Evolutionary conservation across 352 stramenopile species (phyloP).

Genomic region (Phytophthora fragariaefolia): DNA sequence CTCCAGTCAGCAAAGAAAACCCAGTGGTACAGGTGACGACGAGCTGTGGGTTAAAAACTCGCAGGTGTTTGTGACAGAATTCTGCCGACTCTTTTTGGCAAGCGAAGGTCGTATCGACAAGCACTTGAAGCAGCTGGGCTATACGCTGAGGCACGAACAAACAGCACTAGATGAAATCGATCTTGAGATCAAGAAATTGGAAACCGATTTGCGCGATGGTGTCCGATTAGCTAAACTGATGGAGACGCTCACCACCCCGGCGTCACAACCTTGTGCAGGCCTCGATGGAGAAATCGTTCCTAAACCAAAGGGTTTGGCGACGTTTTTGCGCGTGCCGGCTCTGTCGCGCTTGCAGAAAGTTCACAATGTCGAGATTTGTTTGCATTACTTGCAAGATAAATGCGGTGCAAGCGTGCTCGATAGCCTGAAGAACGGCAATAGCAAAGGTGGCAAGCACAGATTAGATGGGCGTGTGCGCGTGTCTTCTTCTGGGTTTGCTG

Average conservation of each 20-base stretch:
- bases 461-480: slow-evolving; percentile 36
- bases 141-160: slow-evolving; percentile 92
- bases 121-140: slow-evolving; percentile 90
- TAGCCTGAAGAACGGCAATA: slow-evolving; percentile 48
- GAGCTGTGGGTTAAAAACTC: slow-evolving; percentile 91
- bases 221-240: slow-evolving; percentile 93
- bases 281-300: slow-evolving; percentile 4
- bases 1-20: slow-evolving; percentile 7
- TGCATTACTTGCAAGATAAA: slow-evolving; percentile 84
- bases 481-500: slow-evolving; percentile 54
- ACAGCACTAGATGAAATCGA: slow-evolving; percentile 95
- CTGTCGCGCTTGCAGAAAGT: slow-evolving; percentile 96
- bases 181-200: slow-evolving; percentile 92
- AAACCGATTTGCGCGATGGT: slow-evolving; percentile 96
- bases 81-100: slow-evolving; percentile 94
- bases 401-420: slow-evolving; percentile 65
- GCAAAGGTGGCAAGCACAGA: slow-evolving; percentile 9
- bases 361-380: slow-evolving; percentile 95
- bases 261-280: slow-evolving; percentile 1
- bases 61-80: slow-evolving; percentile 89
- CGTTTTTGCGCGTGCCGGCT: slow-evolving; percentile 92
- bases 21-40: slow-evolving; percentile 10
- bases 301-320: slow-evolving; percentile 55
- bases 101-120: slow-evolving; percentile 95
- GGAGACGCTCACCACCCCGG: slow-evolving; percentile 82